These are phyloP conservation scores for Debaryomyces castellii DNA, from an alignment of 805 yeast species.

Conservation along the genomic window DNA sequence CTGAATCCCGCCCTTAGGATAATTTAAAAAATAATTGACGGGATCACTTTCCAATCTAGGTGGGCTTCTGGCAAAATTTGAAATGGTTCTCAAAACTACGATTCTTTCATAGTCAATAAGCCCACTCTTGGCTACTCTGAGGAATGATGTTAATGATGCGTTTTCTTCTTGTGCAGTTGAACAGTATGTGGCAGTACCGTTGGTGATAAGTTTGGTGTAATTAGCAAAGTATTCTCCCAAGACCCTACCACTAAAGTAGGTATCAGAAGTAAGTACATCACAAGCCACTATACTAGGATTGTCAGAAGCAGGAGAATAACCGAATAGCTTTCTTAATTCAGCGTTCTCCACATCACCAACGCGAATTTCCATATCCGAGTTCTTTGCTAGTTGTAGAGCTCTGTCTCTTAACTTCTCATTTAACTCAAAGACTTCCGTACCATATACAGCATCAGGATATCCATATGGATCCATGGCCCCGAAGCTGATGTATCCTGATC, in stretches of 20 bases:
- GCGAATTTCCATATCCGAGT: slow-evolving; percentile 25
- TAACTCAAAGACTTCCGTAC: slow-evolving; percentile 64
- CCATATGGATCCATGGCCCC: slow-evolving; percentile 49
- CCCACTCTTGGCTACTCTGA: slow-evolving; percentile 53
- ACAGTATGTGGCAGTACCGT: slow-evolving; percentile 59
- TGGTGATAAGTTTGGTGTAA: slow-evolving; percentile 50
- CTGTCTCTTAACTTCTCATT: slow-evolving; percentile 58
- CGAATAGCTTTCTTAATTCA: slow-evolving; percentile 47
- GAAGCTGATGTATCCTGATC: slow-evolving; percentile 56
- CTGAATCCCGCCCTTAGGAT: slow-evolving; percentile 49
- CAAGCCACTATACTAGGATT: slow-evolving; percentile 50
- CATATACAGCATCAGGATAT: slow-evolving; percentile 56
- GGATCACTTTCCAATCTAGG: slow-evolving; percentile 41
- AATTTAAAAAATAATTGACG: slow-evolving; percentile 48
- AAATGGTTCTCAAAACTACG: slow-evolving; percentile 58
- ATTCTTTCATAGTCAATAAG: slow-evolving; percentile 57
- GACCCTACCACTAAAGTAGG: slow-evolving; percentile 54
- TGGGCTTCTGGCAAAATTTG: slow-evolving; percentile 58
- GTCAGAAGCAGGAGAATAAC: slow-evolving; percentile 48
- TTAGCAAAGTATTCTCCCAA: slow-evolving; percentile 51
- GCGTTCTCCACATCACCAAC: slow-evolving; percentile 44
- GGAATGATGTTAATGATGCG: slow-evolving; percentile 58
- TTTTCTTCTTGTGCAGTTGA: slow-evolving; percentile 67
- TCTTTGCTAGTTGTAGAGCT: slow-evolving; percentile 50
- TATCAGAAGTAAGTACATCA: slow-evolving; percentile 61